Percentiles rank a stretch among this genome's conserved stretches.
phyloP scores from a whole-genome alignment of 2,329 filamentous ascomycete genomes.

The Botrytis tulipae region DNA sequence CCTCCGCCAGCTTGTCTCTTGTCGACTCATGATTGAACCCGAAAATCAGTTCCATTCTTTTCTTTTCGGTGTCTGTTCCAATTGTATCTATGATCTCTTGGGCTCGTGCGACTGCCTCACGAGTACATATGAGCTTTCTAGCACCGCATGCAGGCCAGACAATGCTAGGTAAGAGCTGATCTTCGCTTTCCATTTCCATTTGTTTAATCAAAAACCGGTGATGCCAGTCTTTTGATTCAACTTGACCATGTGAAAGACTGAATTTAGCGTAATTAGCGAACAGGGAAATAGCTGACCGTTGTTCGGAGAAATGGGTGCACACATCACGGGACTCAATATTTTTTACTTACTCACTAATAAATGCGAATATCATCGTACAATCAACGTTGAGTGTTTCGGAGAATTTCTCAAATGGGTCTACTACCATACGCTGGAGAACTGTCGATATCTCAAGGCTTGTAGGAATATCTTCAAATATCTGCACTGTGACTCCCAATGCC shows the following conservation, averaged over 20 bases:
- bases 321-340: background rate
- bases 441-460: slow-evolving; percentile 26
- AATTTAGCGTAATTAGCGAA: slow-evolving; percentile 11
- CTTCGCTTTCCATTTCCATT: slow-evolving; percentile 59
- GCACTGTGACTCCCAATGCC: slow-evolving; percentile 45
- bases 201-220: slow-evolving; percentile 44
- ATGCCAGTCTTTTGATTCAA: slow-evolving; percentile 38
- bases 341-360: slow-evolving; percentile 55
- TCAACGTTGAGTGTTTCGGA: slow-evolving; percentile 53
- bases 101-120: slow-evolving; percentile 61
- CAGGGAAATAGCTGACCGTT: background rate
- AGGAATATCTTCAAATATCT: slow-evolving; percentile 34
- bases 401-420: slow-evolving; percentile 42
- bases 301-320: background rate
- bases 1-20: slow-evolving; percentile 34
- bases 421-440: slow-evolving; percentile 39
- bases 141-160: slow-evolving; percentile 59
- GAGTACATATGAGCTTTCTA: slow-evolving; percentile 58
- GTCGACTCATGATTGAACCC: slow-evolving; percentile 33
- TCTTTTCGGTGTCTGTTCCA: slow-evolving; percentile 56
- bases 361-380: slow-evolving; percentile 64
- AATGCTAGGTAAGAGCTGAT: slow-evolving; percentile 57
- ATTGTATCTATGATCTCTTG: slow-evolving; percentile 61
- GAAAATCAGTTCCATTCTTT: slow-evolving; percentile 55
- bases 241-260: slow-evolving; percentile 43